Evolutionary conservation across 176 grass and related monocot species (phyloP).

Genomic region (Areca catechu): DNA sequence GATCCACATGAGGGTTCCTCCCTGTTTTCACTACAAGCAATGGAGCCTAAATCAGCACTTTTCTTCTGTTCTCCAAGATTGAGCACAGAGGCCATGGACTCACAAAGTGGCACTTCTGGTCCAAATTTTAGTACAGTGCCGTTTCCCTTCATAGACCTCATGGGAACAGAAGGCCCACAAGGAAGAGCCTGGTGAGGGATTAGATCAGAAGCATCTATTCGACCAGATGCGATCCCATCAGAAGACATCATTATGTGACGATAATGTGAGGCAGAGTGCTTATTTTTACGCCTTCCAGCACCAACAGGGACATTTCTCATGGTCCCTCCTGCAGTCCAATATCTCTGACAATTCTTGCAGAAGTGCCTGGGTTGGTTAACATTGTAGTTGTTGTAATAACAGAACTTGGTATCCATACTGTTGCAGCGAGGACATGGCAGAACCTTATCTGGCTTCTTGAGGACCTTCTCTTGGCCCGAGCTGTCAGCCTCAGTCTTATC

Average conservation of each 20-base stretch:
- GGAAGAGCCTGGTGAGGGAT: slow-evolving; percentile 28
- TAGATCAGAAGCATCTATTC: slow-evolving; percentile 31
- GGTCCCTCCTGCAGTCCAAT: slow-evolving; percentile 74
- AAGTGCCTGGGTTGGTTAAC: no score
- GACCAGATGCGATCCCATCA: slow-evolving; percentile 38
- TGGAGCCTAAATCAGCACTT: slow-evolving; percentile 15
- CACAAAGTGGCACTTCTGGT: slow-evolving; percentile 66
- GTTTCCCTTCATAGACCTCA: slow-evolving; percentile 24
- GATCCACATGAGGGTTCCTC: slow-evolving; percentile 17
- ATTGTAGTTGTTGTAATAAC: slow-evolving; percentile 90
- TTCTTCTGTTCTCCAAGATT: slow-evolving; percentile 55
- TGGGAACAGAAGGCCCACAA: slow-evolving; percentile 23
- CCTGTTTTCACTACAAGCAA: slow-evolving; percentile 13
- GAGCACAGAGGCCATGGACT: slow-evolving; percentile 68
- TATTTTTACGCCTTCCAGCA: slow-evolving; percentile 75
- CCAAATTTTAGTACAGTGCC: slow-evolving; percentile 70
- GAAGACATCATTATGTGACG: slow-evolving; percentile 49
- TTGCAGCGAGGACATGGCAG: slow-evolving; percentile 72
- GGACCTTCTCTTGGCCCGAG: slow-evolving; percentile 41
- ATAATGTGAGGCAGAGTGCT: slow-evolving; percentile 43
- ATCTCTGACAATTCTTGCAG: slow-evolving; percentile 84
- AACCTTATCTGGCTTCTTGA: slow-evolving; percentile 85
- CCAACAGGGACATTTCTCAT: slow-evolving; percentile 88
- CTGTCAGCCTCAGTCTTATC: slow-evolving; percentile 37
- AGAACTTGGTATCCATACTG: slow-evolving; percentile 88